Evolutionary conservation across 192 early-diverging fungal species (phyloP).

Genomic region (Coemansia sp.): DNA sequence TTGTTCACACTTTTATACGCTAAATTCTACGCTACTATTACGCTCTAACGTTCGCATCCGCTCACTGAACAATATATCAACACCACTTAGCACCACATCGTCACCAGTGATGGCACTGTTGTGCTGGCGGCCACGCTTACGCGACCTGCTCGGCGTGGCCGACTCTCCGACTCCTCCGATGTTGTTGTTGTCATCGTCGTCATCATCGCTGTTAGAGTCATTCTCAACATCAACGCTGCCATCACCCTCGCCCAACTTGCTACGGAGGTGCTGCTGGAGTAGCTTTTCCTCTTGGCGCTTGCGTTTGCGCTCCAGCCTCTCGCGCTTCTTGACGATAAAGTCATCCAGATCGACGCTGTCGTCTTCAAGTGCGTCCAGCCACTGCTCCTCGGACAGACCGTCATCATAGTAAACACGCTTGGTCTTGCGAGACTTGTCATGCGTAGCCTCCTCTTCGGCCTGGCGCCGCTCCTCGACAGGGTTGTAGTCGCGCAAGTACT

Average conservation of each 20-base stretch:
- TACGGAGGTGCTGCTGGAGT: slow-evolving; percentile 21
- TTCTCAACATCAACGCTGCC: slow-evolving; percentile 4
- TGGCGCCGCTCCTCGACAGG: slow-evolving; percentile 52
- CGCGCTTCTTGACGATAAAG: slow-evolving; percentile 52
- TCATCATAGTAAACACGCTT: slow-evolving; percentile 85
- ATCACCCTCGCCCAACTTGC: slow-evolving; percentile 23
- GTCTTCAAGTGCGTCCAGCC: slow-evolving; percentile 72
- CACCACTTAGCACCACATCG: slow-evolving; percentile 9
- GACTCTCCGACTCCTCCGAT: neutral
- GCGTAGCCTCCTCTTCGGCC: slow-evolving; percentile 58
- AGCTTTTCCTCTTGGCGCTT: slow-evolving; percentile 35
- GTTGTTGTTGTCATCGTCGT: neutral
- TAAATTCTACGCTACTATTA: no score
- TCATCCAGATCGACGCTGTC: slow-evolving; percentile 64
- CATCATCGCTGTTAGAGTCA: slow-evolving; percentile 4
- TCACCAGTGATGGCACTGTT: neutral
- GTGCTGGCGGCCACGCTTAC: slow-evolving; percentile 19
- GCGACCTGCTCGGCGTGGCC: slow-evolving; percentile 9
- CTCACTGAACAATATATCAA: no score
- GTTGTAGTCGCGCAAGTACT: slow-evolving; percentile 70
- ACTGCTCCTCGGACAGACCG: slow-evolving; percentile 92
- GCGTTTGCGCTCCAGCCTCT: slow-evolving; percentile 34
- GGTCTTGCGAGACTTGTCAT: slow-evolving; percentile 72
- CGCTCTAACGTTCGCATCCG: no score
- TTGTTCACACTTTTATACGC: no score